phyloP scores from a whole-genome alignment of 768 basidiomycete species.

The Strobilomyces confusus region DNA sequence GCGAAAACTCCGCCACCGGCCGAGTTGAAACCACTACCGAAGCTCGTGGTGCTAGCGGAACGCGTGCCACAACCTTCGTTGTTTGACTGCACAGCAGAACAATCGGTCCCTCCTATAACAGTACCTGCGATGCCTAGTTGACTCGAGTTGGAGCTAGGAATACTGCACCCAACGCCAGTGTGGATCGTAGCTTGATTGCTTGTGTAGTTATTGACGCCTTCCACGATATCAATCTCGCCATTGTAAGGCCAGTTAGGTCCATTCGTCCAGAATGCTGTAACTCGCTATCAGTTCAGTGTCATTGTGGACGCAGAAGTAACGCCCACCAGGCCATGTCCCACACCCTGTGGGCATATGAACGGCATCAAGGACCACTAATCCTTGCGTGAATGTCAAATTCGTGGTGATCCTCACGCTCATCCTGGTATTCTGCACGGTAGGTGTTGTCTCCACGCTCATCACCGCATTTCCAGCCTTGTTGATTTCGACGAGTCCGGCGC shows the following conservation, averaged over 20 bases:
- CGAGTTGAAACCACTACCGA: conserved; percentile 84
- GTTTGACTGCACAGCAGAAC: conserved; percentile 61
- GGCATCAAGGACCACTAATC: conserved; percentile 76
- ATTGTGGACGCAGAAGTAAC: not conserved
- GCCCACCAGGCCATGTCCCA: conserved; percentile 70
- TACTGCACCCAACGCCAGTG: conserved; percentile 65
- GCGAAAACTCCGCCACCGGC: conserved; percentile 87
- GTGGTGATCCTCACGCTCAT: conserved; percentile 78
- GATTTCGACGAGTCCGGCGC: conserved; percentile 58
- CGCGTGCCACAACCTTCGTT: conserved; percentile 84
- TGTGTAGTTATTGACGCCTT: conserved; percentile 79
- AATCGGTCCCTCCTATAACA: conserved; percentile 68
- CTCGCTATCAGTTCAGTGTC: not conserved
- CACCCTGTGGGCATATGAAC: conserved; percentile 90
- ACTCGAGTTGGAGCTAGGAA: conserved; percentile 46
- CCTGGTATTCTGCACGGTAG: conserved; percentile 61
- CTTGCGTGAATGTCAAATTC: conserved; percentile 53
- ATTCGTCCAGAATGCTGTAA: conserved; percentile 46
- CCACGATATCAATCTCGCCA: conserved; percentile 83
- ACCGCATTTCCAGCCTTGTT: conserved; percentile 73
- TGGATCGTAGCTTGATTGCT: conserved; percentile 82
- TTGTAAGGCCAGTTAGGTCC: conserved; percentile 43
- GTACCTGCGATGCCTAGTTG: conserved; percentile 56
- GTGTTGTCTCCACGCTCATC: conserved; percentile 87
- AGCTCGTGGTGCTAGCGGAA: conserved; percentile 55